Base-by-base conservation (phyloP, 2,329 filamentous ascomycete species). In the Talaromyces sp. region DNA sequence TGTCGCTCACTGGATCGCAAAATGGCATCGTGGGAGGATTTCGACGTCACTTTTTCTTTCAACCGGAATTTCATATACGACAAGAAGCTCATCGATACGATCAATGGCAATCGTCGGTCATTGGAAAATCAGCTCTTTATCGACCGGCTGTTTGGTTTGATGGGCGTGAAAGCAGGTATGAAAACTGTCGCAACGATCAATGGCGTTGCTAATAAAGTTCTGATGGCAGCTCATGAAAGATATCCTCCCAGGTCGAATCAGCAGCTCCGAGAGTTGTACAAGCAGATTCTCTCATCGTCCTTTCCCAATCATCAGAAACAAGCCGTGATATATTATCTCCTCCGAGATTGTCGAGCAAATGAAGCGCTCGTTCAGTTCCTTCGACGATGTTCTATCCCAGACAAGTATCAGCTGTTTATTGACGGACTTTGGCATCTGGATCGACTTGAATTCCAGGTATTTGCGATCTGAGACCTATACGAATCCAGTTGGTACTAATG, bases 341-440 rank as follows among this genome's bases (percentile, higher is more conserved):
- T 96, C 3, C 89, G 92, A 72, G 91, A 96, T 75, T 86, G 90
- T 73, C 86, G 89, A 71, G 78, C 81, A 13, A 73, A 80, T 33
- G 81, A 84, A 61, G 81, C 82, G 22, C 81, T 83, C 3, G 77
- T 83, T 6, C 82, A 85, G 41, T 92, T 94, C 70, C 87, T 88
- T 17, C 77, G 79, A 49, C 79, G 80, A 27, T 87, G 87, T 5
- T 87, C 89, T 68, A 83, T 96, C 61, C 91, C 92, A 1, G 83
- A 84, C 63, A 91, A 89, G 69, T 96, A 94, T 75, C 87, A 89
- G 76, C 87, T 91, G 54, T 91, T 93, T 71, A 92, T 95, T 79
- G 88, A 90, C 70, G 92, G 92, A 0, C 79, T 96, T 10, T 96
- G 92, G 91, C 83, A 90, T 71, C 82, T 96, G 75, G 92, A 96